Percentiles rank a stretch among this genome's conserved stretches.
phyloP scores from a whole-genome alignment of 2,329 filamentous ascomycete genomes.

The Diaporthe australafricana region DNA sequence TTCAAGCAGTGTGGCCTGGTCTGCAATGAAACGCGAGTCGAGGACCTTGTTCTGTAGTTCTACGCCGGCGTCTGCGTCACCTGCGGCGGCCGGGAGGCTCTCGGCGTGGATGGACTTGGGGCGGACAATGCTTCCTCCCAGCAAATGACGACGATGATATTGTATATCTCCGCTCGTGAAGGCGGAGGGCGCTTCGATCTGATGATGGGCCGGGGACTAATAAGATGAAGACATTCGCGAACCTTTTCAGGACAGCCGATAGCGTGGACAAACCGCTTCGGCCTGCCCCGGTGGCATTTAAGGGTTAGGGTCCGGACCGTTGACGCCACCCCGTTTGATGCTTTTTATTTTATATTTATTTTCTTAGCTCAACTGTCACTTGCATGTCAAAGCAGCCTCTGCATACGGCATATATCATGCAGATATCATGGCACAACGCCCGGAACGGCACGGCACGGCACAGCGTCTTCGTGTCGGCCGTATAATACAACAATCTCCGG shows the following conservation, averaged over 20 bases:
- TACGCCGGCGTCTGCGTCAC: conserved; percentile 14
- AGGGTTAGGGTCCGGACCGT: neutral
- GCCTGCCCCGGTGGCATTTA: too few relatives aligned
- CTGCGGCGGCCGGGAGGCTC: neutral
- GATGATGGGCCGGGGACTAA: neutral
- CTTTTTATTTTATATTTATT: too few relatives aligned
- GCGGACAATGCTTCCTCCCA: neutral
- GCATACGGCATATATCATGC: neutral
- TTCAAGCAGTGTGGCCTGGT: neutral
- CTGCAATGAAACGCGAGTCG: neutral
- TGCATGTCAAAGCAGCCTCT: neutral
- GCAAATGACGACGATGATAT: neutral
- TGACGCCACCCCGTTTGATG: too few relatives aligned
- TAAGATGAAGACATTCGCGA: neutral
- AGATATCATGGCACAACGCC: too few relatives aligned
- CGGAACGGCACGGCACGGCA: neutral
- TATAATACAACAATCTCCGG: neutral
- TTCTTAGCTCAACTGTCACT: neutral
- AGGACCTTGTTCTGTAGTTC: neutral
- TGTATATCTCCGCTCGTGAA: neutral
- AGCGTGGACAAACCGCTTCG: neutral
- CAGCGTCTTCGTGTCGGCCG: neutral
- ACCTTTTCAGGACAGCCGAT: neutral
- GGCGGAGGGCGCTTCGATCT: neutral
- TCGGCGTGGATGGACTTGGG: neutral